Evolutionary conservation across 129 eudicot genomes (phyloP).

Genomic region (Helianthus tuberosus): DNA sequence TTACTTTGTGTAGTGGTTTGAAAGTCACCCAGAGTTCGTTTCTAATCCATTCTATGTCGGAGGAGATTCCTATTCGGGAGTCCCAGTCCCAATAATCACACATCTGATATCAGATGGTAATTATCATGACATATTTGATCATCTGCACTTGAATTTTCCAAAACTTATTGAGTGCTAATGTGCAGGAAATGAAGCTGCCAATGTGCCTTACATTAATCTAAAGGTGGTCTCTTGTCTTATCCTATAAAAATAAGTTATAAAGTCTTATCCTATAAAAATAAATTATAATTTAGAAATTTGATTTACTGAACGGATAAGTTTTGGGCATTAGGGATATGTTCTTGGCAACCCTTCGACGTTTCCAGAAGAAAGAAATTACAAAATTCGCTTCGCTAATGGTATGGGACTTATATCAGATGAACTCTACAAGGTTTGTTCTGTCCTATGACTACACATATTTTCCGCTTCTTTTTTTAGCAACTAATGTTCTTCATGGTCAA

Average conservation of each 20-base stretch:
- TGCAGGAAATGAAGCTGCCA: slow-evolving; percentile 51
- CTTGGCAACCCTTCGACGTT: slow-evolving; percentile 55
- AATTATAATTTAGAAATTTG: not conserved
- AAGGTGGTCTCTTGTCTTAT: slow-evolving; percentile 34
- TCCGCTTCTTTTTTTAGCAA: not conserved
- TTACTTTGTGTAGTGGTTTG: slow-evolving; percentile 20
- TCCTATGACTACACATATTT: not conserved
- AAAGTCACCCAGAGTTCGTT: slow-evolving; percentile 20
- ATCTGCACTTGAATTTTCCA: not conserved
- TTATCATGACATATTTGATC: not conserved
- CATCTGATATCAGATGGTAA: slow-evolving; percentile 31
- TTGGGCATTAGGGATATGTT: slow-evolving; percentile 51
- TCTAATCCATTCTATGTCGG: slow-evolving; percentile 30
- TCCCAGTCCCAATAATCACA: slow-evolving; percentile 20
- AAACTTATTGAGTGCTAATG: not conserved
- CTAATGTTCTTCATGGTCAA: not conserved
- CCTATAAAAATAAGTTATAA: no score
- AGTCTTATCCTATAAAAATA: no score
- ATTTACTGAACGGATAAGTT: not conserved
- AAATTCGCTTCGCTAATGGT: slow-evolving; percentile 49
- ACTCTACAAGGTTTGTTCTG: slow-evolving; percentile 47
- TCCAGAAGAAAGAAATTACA: slow-evolving; percentile 19
- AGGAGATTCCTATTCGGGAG: slow-evolving; percentile 37
- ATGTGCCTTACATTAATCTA: slow-evolving; percentile 42
- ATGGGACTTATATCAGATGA: slow-evolving; percentile 71